phyloP scores from a whole-genome alignment of 495 filamentous ascomycete species.

The Tetracladium setigerum region DNA sequence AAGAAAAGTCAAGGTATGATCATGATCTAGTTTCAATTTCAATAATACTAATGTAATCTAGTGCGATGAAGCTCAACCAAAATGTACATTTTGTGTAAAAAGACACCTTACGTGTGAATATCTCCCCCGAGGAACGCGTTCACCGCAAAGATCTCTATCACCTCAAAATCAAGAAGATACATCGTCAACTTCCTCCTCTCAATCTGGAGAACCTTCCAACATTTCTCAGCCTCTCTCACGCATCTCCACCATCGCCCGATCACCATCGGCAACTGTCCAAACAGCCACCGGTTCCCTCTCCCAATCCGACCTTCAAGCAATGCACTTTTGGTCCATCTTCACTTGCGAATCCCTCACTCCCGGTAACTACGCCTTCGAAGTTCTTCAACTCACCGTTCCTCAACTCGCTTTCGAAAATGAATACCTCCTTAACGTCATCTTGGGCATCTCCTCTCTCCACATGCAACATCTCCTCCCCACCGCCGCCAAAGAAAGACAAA shows the following conservation, averaged over 20 bases:
- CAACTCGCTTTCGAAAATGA: constrained; percentile 38
- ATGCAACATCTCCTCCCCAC: constrained; percentile 25
- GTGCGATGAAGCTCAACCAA: constrained; percentile 42
- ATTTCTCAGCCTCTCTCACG: no score
- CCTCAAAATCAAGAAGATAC: neutral
- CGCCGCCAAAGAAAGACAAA: constrained; percentile 10
- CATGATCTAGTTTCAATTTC: neutral
- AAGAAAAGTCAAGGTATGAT: constrained; percentile 35
- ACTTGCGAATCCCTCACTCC: constrained; percentile 5
- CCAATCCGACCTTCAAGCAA: constrained; percentile 7
- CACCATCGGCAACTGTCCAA: constrained; percentile 7
- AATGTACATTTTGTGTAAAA: constrained; percentile 36
- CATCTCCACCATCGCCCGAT: neutral
- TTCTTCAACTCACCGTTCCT: constrained; percentile 34
- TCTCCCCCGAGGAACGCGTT: constrained; percentile 5
- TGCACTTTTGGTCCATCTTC: constrained; percentile 17
- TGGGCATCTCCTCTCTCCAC: constrained; percentile 39
- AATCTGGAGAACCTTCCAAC: no score
- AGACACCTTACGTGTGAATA: constrained; percentile 38
- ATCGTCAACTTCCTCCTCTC: no score
- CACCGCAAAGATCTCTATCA: constrained; percentile 8
- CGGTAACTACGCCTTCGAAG: constrained; percentile 14
- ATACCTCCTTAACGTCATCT: constrained; percentile 42
- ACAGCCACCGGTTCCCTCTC: constrained; percentile 9
- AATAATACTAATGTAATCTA: constrained; percentile 14